A percentile compares a stretch with the other conserved stretches of the same genome.
Evolutionary conservation across 73 alveolate species (phyloP).

Genomic region (Paramecium primaurelia): DNA sequence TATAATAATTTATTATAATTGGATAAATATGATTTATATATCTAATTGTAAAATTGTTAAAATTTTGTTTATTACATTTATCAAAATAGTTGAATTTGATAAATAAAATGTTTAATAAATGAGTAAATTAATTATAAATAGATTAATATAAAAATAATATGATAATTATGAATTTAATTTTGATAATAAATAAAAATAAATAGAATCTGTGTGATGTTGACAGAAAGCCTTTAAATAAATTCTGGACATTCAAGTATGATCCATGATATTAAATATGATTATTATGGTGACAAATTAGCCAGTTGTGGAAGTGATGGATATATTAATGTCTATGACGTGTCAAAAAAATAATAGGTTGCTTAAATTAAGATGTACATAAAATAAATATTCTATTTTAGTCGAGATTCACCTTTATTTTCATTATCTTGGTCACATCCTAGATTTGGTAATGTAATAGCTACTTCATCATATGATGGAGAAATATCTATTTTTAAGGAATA

Average conservation of each 20-base stretch:
- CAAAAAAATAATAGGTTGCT: constrained; percentile 15
- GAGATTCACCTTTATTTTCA: constrained; percentile 62
- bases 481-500: constrained; percentile 28
- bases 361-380: neutral
- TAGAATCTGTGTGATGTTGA: neutral
- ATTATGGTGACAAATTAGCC: constrained; percentile 72
- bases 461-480: constrained; percentile 68
- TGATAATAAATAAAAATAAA: neutral
- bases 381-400: neutral
- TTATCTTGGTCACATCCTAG: constrained; percentile 82
- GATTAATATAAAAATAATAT: neutral
- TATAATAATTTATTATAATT: neutral
- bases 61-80: no score
- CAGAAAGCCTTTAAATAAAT: neutral
- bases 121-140: neutral
- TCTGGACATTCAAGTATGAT: constrained; percentile 52
- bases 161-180: neutral
- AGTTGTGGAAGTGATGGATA: constrained; percentile 66
- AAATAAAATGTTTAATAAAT: no score
- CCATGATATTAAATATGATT: constrained; percentile 67
- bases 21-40: no score
- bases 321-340: constrained; percentile 56
- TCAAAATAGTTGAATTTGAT: no score
- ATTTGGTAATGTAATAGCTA: constrained; percentile 69
- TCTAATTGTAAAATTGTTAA: no score